Evolutionary conservation across 2,329 filamentous ascomycete species (phyloP).

Genomic region (Dactylella cylindrospora): DNA sequence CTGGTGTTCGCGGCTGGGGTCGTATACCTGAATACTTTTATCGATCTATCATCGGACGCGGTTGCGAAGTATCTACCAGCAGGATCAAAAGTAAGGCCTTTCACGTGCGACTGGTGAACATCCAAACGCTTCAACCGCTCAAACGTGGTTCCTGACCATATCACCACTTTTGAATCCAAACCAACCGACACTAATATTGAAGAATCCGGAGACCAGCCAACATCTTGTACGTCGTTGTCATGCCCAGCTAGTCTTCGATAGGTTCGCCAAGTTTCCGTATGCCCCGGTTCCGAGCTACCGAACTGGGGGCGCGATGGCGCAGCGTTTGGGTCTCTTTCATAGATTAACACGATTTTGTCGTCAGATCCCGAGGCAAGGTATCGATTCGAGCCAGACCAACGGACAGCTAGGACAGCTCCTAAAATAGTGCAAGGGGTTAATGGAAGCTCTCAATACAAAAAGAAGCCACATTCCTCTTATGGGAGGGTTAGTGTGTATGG

Average conservation of each 20-base stretch:
- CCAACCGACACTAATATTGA: constrained; percentile 95
- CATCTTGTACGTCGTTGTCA: constrained; percentile 96
- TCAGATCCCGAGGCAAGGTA: constrained; percentile 96
- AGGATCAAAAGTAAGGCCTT: constrained; percentile 96
- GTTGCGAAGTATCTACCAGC: constrained; percentile 99
- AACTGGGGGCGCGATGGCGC: constrained; percentile 68
- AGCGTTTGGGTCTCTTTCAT: constrained; percentile 64
- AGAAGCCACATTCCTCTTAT: too few relatives aligned
- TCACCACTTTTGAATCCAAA: constrained; percentile 93
- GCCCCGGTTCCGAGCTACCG: constrained; percentile 84
- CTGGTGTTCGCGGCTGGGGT: constrained; percentile 87
- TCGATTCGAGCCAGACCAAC: constrained; percentile 91
- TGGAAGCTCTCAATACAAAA: neutral
- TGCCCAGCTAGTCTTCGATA: constrained; percentile 90
- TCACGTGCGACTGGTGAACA: constrained; percentile 95
- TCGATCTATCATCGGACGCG: constrained; percentile 91
- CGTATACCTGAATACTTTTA: constrained; percentile 95
- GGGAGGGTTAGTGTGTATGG: too few relatives aligned
- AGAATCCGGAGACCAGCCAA: constrained; percentile 95
- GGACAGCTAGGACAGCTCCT: constrained; percentile 64
- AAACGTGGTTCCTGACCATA: constrained; percentile 97
- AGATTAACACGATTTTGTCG: constrained; percentile 98
- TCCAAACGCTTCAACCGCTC: constrained; percentile 94
- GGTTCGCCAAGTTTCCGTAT: constrained; percentile 97
- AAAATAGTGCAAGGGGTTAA: neutral